A percentile compares a stretch with the other conserved stretches of the same genome.
Conservation (phyloP, 768 basidiomycete genomes). For the Leccinum longicurvipes region DNA sequence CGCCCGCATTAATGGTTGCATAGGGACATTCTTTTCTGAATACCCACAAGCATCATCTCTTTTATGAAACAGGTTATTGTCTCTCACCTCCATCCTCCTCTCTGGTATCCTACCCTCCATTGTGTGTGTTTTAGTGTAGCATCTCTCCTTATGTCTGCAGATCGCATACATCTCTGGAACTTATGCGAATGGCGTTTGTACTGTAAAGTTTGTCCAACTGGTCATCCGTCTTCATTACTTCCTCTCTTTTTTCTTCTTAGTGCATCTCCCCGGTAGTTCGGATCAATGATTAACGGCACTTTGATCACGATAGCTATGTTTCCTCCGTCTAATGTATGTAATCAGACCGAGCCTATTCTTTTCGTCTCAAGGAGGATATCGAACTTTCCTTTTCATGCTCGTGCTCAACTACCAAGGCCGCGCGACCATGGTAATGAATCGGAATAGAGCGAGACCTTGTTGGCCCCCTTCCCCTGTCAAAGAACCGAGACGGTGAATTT, state of each 20-base stretch:
- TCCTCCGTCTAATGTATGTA: not conserved
- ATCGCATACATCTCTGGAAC: not conserved
- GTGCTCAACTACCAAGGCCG: too few species aligned
- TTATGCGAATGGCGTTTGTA: not conserved
- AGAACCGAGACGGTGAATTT: constrained; percentile 6
- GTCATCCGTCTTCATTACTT: not conserved
- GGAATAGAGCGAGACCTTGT: too few species aligned
- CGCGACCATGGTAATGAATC: too few species aligned
- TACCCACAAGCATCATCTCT: not conserved
- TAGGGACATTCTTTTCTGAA: constrained; percentile 7
- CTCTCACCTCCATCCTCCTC: not conserved
- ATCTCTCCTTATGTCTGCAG: not conserved
- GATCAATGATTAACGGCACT: not conserved
- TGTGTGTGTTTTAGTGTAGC: not conserved
- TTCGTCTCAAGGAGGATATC: not conserved
- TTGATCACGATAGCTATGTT: not conserved
- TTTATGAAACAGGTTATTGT: not conserved
- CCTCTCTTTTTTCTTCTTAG: not conserved
- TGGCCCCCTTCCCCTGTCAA: constrained; percentile 29
- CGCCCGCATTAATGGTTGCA: constrained; percentile 30
- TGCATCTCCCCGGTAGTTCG: not conserved
- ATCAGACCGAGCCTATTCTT: not conserved
- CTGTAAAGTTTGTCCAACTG: not conserved
- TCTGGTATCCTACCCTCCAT: not conserved
- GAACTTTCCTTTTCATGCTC: too few species aligned